Percentiles rank a stretch among this genome's conserved stretches.
These are phyloP conservation scores for Apium graveolens DNA, from an alignment of 129 eudicot species.

Conservation along the genomic window DNA sequence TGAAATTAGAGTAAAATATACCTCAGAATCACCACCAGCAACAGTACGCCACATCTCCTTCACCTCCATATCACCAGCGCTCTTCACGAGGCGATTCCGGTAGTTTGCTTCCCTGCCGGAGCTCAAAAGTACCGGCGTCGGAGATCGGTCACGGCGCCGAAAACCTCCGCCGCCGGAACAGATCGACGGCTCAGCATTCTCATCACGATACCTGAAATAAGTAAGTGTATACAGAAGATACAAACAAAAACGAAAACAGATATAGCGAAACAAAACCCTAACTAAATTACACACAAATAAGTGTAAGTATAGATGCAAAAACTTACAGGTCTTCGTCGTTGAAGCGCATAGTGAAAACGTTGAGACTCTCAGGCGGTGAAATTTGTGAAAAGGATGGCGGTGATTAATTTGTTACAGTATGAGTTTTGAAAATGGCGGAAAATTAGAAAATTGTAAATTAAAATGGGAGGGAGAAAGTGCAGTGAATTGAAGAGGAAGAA, in stretches of 20 bases:
- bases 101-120: conserved; percentile 24
- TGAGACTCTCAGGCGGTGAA: not conserved
- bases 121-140: conserved; percentile 38
- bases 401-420: not conserved
- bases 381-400: not conserved
- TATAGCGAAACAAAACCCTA: conserved; percentile 15
- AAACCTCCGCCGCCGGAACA: conserved; percentile 32
- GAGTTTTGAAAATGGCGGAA: conserved; percentile 7
- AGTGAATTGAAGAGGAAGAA: not conserved
- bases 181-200: conserved; percentile 72
- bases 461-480: not conserved
- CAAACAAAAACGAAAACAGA: conserved; percentile 1
- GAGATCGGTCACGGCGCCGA: conserved; percentile 35
- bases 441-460: not conserved
- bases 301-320: not conserved
- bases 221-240: not conserved
- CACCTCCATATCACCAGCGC: conserved; percentile 53
- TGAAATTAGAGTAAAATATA: conserved; percentile 2
- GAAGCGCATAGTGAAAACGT: conserved; percentile 45
- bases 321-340: conserved; percentile 71
- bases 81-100: conserved; percentile 64
- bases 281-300: conserved; percentile 18
- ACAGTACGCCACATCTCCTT: conserved; percentile 97
- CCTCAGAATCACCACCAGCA: conserved; percentile 92
- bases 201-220: conserved; percentile 51